These are phyloP conservation scores for Novakomyces olei DNA, from an alignment of 805 yeast species.

Conservation along the genomic window DNA sequence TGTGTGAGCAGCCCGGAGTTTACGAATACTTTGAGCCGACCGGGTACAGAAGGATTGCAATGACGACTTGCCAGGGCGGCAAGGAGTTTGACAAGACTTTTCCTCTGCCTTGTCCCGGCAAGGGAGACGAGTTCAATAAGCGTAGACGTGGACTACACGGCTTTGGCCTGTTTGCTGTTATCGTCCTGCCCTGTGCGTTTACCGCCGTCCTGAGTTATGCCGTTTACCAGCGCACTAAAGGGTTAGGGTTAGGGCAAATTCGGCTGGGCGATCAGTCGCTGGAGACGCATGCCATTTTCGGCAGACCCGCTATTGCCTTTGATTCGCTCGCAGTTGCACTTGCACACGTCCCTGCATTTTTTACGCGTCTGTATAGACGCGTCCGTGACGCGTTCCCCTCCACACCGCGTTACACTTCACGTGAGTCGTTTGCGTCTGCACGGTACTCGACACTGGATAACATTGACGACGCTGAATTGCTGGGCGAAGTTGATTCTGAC, in stretches of 20 bases:
- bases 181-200: constrained; percentile 32
- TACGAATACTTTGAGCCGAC: constrained; percentile 70
- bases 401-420: background rate
- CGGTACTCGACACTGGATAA: background rate
- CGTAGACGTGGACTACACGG: constrained; percentile 36
- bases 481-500: background rate
- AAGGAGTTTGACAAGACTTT: constrained; percentile 40
- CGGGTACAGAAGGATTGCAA: constrained; percentile 71
- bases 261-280: constrained; percentile 37
- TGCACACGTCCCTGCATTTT: constrained; percentile 1
- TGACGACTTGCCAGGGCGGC: constrained; percentile 75
- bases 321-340: too few relatives aligned
- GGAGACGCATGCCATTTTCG: constrained; percentile 16
- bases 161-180: constrained; percentile 27
- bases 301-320: too few relatives aligned
- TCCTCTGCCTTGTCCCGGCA: constrained; percentile 73
- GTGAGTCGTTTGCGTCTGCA: background rate
- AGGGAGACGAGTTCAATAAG: constrained; percentile 35
- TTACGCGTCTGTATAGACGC: background rate
- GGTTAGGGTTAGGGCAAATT: constrained; percentile 62
- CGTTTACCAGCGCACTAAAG: constrained; percentile 60
- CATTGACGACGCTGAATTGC: constrained; percentile 1
- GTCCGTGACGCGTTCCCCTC: background rate
- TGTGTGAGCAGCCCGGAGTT: constrained; percentile 32
- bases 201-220: constrained; percentile 39